Conservation (phyloP, 2,329 filamentous ascomycete genomes). For the Penicillium glabrum region DNA sequence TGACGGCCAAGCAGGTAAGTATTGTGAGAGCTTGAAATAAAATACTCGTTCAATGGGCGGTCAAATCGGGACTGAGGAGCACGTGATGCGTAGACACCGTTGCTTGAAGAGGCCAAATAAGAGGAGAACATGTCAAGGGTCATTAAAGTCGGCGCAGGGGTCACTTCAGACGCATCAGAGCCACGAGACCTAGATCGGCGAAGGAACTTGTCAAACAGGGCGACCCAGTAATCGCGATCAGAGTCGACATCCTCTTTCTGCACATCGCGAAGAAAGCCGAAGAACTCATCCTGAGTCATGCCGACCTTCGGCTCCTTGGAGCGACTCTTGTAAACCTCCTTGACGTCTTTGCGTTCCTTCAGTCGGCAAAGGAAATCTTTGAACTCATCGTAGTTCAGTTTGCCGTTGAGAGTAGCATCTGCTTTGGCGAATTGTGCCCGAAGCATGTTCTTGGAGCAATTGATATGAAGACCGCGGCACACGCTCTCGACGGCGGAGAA, state of each 20-base stretch:
- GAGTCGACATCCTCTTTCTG: constrained; percentile 75
- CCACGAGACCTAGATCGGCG: constrained; percentile 56
- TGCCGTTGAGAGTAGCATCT: constrained; percentile 63
- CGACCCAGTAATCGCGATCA: constrained; percentile 67
- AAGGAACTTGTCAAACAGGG: constrained; percentile 68
- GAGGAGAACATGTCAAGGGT: constrained; percentile 74
- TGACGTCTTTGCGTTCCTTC: constrained; percentile 81
- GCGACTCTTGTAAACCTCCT: constrained; percentile 66
- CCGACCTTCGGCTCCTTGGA: constrained; percentile 61
- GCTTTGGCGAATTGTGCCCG: constrained; percentile 72
- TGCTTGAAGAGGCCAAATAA: constrained; percentile 73
- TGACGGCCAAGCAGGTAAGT: constrained; percentile 93
- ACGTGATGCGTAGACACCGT: constrained; percentile 64
- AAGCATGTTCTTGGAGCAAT: constrained; percentile 75
- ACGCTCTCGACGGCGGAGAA: constrained; percentile 76
- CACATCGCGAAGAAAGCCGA: constrained; percentile 68
- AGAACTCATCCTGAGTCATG: constrained; percentile 71
- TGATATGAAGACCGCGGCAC: constrained; percentile 88
- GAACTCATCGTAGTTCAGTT: constrained; percentile 78
- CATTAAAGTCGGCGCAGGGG: constrained; percentile 59
- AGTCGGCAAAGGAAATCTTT: constrained; percentile 78
- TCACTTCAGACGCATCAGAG: constrained; percentile 42
- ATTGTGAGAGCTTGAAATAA: constrained; percentile 97
- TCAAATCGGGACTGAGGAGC: constrained; percentile 67
- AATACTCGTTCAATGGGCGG: constrained; percentile 91